Percentiles rank a stretch among this genome's conserved stretches.
Evolutionary conservation across 148 eudicot genomes (phyloP).

Genomic region (Rhododendron henanense): DNA sequence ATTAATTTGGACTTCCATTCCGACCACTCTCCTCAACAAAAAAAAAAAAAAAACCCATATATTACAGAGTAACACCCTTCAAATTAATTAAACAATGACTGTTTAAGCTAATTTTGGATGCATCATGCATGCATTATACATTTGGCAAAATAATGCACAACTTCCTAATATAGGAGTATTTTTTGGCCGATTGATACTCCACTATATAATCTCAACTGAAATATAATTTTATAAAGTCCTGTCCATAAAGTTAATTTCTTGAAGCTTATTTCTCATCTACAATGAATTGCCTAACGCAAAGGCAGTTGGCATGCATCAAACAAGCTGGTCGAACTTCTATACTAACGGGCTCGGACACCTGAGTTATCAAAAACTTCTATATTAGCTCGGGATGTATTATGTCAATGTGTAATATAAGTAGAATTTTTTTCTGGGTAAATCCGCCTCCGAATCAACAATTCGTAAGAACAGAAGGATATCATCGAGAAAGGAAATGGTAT

Average conservation of each 20-base stretch:
- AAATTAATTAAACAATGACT: too few species aligned
- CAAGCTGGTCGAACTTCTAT: not conserved
- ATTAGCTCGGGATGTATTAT: not conserved
- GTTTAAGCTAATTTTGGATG: too few species aligned
- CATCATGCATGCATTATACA: too few species aligned
- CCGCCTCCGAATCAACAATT: not conserved
- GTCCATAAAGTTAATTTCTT: not conserved
- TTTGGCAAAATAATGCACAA: too few species aligned
- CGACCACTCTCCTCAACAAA: too few species aligned
- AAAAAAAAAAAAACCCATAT: too few species aligned
- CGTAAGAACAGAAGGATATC: not conserved
- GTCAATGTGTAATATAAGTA: not conserved
- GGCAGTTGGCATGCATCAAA: not conserved
- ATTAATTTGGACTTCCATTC: too few species aligned
- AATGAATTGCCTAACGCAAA: too few species aligned
- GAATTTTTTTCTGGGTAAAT: too few species aligned
- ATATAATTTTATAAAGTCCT: not conserved
- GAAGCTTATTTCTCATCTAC: not conserved
- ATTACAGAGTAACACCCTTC: too few species aligned
- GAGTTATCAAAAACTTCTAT: not conserved
- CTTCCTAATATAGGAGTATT: too few species aligned
- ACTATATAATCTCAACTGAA: not conserved
- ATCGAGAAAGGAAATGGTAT: too few species aligned
- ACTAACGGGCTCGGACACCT: not conserved
- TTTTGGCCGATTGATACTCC: not conserved